Percentiles rank a stretch among this genome's conserved stretches.
phyloP scores from a whole-genome alignment of 2,329 filamentous ascomycete genomes.

The Zymoseptoria tritici region DNA sequence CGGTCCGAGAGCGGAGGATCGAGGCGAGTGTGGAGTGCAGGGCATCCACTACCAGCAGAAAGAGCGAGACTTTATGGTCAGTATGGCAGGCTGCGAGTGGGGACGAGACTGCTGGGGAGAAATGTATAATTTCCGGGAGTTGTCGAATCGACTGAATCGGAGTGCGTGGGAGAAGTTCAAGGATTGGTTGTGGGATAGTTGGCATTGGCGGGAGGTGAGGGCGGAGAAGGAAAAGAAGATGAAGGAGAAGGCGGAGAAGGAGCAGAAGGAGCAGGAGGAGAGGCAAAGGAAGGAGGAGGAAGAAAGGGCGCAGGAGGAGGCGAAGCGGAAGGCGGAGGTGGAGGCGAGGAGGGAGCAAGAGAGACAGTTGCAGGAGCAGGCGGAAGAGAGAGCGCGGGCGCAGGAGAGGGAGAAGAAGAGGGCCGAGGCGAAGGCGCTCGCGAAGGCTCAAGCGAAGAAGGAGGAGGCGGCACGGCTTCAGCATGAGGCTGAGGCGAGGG shows the following conservation, averaged over 20 bases:
- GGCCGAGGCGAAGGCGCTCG: not conserved
- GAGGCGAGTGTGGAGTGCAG: slow-evolving; percentile 26
- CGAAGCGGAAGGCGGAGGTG: not conserved
- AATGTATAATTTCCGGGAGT: slow-evolving; percentile 89
- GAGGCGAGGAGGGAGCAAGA: not conserved
- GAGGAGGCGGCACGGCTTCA: not conserved
- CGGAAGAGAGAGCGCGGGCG: not conserved
- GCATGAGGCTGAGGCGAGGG: too few species aligned
- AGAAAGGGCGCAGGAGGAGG: not conserved
- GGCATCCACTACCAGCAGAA: slow-evolving; percentile 75
- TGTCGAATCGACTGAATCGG: slow-evolving; percentile 84
- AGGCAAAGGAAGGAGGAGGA: not conserved
- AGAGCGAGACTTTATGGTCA: slow-evolving; percentile 88
- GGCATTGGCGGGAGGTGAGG: slow-evolving; percentile 17
- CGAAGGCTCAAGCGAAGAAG: too few species aligned
- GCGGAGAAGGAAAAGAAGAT: slow-evolving; percentile 19
- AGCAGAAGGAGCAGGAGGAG: slow-evolving; percentile 10
- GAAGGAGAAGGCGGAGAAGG: slow-evolving; percentile 16
- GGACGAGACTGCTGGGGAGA: slow-evolving; percentile 96
- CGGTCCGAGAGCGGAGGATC: slow-evolving; percentile 6
- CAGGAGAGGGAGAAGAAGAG: not conserved
- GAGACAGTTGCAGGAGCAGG: not conserved
- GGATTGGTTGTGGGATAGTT: slow-evolving; percentile 37
- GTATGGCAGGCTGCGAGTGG: slow-evolving; percentile 98
- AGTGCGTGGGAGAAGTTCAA: slow-evolving; percentile 66